Evolutionary conservation across 108 stramenopile genomes (phyloP).

Genomic region (Mayamaea pseudoterrestris): DNA sequence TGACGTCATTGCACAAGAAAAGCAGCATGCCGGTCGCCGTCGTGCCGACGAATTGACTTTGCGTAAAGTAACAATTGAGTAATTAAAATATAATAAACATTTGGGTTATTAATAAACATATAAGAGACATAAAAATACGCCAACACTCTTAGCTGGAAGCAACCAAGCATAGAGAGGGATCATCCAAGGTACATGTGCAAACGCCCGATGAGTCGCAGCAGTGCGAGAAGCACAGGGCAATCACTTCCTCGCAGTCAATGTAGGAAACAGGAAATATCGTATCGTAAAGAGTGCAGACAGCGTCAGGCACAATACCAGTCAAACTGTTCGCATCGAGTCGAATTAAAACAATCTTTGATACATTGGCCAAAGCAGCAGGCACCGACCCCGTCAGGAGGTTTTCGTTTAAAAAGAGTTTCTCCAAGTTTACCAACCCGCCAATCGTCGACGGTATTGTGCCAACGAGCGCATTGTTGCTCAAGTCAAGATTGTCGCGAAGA

Average conservation of each 20-base stretch:
- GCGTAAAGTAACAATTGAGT: too few species aligned
- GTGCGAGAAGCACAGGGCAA: not conserved
- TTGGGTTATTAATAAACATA: too few species aligned
- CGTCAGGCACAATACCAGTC: not conserved
- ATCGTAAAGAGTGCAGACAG: constrained; percentile 1
- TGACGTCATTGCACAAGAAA: too few species aligned
- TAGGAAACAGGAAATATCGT: not conserved
- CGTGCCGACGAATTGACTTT: too few species aligned
- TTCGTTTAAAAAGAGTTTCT: not conserved
- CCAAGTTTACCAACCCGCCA: not conserved
- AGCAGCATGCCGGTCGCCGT: too few species aligned
- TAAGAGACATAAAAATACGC: too few species aligned
- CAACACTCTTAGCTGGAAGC: too few species aligned
- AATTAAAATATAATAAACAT: too few species aligned
- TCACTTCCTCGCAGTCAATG: not conserved
- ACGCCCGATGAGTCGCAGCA: not conserved
- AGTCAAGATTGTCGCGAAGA: not conserved
- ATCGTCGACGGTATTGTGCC: not conserved
- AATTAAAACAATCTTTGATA: not conserved
- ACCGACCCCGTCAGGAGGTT: constrained; percentile 4
- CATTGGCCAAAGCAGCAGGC: not conserved
- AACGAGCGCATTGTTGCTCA: not conserved
- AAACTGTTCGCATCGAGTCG: constrained; percentile 1
- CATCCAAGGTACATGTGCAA: not conserved
- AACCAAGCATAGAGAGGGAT: not conserved